phyloP scores from a whole-genome alignment of 495 filamentous ascomycete species.

The Tuber borchii region DNA sequence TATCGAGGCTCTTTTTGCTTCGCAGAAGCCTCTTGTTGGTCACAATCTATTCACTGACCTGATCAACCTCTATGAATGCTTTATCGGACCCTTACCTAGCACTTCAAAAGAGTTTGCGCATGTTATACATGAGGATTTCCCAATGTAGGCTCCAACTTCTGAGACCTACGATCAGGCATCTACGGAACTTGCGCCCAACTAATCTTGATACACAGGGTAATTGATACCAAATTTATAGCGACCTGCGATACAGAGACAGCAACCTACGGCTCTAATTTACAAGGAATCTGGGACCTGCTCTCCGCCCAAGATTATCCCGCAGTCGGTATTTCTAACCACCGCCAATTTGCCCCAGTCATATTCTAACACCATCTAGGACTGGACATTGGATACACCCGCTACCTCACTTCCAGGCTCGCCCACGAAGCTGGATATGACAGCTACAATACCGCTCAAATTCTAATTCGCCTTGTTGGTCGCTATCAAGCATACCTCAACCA shows the following conservation, averaged over 20 bases:
- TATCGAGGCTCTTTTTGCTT: slow-evolving; percentile 55
- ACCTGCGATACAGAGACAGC: slow-evolving; percentile 49
- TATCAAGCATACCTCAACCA: slow-evolving; percentile 29
- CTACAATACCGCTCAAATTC: slow-evolving; percentile 56
- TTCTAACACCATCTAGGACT: slow-evolving; percentile 23
- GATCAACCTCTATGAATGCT: slow-evolving; percentile 62
- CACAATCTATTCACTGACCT: slow-evolving; percentile 75
- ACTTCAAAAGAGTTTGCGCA: slow-evolving; percentile 56
- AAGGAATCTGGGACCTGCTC: slow-evolving; percentile 41
- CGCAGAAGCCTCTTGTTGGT: slow-evolving; percentile 52
- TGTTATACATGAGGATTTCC: slow-evolving; percentile 55
- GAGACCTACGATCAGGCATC: neutral
- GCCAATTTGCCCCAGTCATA: slow-evolving; percentile 18
- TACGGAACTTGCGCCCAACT: neutral
- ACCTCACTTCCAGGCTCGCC: slow-evolving; percentile 21
- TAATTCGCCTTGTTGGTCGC: slow-evolving; percentile 45
- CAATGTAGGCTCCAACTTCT: slow-evolving; percentile 40
- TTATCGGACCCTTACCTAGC: slow-evolving; percentile 60
- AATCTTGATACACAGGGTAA: slow-evolving; percentile 42
- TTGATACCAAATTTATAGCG: slow-evolving; percentile 75
- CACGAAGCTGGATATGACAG: slow-evolving; percentile 72
- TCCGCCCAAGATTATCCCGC: slow-evolving; percentile 20
- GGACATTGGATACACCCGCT: slow-evolving; percentile 10
- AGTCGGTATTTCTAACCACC: slow-evolving; percentile 18
- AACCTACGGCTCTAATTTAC: slow-evolving; percentile 47